Base-by-base conservation (phyloP, 1,139 yeast species). In the Lodderomyces parapsilosis region DNA sequence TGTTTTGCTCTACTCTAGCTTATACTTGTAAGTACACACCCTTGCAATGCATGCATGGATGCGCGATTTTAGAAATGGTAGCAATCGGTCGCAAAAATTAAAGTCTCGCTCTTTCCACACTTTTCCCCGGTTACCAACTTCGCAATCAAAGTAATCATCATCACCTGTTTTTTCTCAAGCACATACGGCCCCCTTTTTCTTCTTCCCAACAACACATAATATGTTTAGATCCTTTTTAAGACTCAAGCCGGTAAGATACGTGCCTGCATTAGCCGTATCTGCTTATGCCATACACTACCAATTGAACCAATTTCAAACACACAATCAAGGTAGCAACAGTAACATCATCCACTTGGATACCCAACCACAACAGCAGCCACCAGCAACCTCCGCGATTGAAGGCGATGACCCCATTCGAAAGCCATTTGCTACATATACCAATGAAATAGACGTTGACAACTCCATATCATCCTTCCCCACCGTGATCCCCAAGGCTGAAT, bases 391-490 rank as follows among this genome's bases (percentile, higher is more conserved):
- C 4, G 19, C 33, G 4, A 6, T 7, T 11, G 28, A 24, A 6
- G 31, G 4, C 14, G 17, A n/a, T n/a, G 31, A 27, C 17, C 31
- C 31, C n/a, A 27, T 27, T 27, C 33, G 35, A 6, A 33, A 33
- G 25, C 41, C 41, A 17, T 39, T 33, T 23, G 27, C 14, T 33
- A 32, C 22, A 20, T 13, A 24, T 8, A 33, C 35, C 15, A 31
- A 39, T 19, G 27, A 25, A 3, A 69, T 78, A 10, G 50, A 58
- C 4, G 83, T 81, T 2, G 83, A 80, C 53, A 60, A 70, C 2
- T 62, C 76, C 0, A 71, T 83, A 22, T 68, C 71, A 30, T 75
- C 84, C 2, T 80, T 82, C 49, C 83, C 86, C 1, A 55, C 60
- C 2, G 41, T 47, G 1, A 52, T 75, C 8, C 20, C 39, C 9